Conservation (phyloP, 1,284 basidiomycete species). For the Puccinia coronata region DNA sequence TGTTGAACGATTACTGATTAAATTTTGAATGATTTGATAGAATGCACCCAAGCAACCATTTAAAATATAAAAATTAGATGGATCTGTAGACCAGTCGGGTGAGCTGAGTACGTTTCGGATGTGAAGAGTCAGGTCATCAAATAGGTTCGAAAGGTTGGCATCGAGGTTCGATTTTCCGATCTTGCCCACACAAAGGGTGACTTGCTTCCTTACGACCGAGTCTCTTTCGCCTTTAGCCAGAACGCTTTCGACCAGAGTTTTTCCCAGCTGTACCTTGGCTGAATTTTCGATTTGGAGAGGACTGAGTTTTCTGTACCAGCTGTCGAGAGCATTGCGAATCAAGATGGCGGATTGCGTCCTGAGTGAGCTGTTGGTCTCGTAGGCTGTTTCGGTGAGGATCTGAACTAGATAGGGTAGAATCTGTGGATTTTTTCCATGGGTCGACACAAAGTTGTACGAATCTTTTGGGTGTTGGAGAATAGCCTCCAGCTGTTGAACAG, state of each 20-base stretch:
- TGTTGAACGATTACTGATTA: constrained; percentile 38
- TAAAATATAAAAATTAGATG: constrained; percentile 37
- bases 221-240: constrained; percentile 43
- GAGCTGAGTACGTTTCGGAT: constrained; percentile 27
- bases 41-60: constrained; percentile 39
- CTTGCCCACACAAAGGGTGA: constrained; percentile 37
- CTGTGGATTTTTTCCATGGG: constrained; percentile 29
- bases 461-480: constrained; percentile 37
- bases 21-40: constrained; percentile 47
- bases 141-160: constrained; percentile 40
- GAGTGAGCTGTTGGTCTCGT: constrained; percentile 21
- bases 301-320: constrained; percentile 44
- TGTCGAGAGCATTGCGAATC: constrained; percentile 43
- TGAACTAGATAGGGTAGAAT: constrained; percentile 35
- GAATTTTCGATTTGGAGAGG: constrained; percentile 33
- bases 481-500: constrained; percentile 43
- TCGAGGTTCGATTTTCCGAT: constrained; percentile 47
- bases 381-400: constrained; percentile 28
- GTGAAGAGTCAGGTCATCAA: constrained; percentile 33
- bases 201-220: constrained; percentile 39
- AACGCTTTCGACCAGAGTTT: constrained; percentile 26
- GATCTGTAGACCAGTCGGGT: constrained; percentile 23
- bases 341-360: constrained; percentile 42
- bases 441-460: constrained; percentile 34
- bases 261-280: constrained; percentile 23